Percentiles rank a stretch among this genome's conserved stretches.
phyloP scores from a whole-genome alignment of 257 asterid genomes.

The Petunia axillaris region DNA sequence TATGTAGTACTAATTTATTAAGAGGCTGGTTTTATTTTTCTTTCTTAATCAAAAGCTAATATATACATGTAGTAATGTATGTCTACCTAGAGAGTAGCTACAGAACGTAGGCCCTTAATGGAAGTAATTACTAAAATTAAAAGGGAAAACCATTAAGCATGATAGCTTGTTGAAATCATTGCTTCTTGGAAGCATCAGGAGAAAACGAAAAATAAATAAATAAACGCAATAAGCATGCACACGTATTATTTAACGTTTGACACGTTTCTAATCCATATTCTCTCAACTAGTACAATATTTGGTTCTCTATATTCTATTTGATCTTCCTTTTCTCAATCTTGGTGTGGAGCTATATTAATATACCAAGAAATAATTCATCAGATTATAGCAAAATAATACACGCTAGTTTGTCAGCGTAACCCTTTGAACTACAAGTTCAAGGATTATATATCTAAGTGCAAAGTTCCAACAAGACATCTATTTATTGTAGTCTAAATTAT shows the following conservation, averaged over 20 bases:
- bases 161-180: not conserved
- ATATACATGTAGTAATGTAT: too few relatives aligned
- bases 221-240: not conserved
- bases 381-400: too few relatives aligned
- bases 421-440: not conserved
- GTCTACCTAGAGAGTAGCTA: not conserved
- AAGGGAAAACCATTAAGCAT: not conserved
- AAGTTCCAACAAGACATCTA: conserved; percentile 17
- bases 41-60: too few relatives aligned
- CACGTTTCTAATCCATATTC: not conserved
- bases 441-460: not conserved
- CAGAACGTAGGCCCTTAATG: not conserved
- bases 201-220: not conserved
- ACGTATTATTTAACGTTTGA: not conserved
- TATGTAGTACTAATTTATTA: too few relatives aligned
- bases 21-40: too few relatives aligned
- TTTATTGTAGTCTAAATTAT: not conserved
- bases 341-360: too few relatives aligned
- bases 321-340: too few relatives aligned
- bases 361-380: too few relatives aligned
- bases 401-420: not conserved
- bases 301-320: not conserved
- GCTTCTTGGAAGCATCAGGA: not conserved
- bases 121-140: too few relatives aligned
- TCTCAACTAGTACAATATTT: not conserved